Evolutionary conservation across 352 stramenopile species (phyloP), one percentile per base, ranked within the genome.

Genomic region (Phytophthora syringae): DNA sequence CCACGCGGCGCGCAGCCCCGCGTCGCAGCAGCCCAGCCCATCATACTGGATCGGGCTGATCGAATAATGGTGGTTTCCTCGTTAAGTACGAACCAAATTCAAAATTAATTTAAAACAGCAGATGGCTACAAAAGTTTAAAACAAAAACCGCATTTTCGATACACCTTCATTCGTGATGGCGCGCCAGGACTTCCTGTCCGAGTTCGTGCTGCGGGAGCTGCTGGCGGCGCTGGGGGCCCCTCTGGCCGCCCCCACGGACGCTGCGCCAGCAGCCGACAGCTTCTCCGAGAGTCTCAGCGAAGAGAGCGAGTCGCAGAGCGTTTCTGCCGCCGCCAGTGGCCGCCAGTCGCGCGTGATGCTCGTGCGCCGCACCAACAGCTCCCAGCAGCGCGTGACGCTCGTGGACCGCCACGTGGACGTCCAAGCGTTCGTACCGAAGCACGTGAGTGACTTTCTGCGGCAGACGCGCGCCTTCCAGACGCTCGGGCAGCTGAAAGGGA

Each of bases 181-280:
- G 39, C 45, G 82, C 52, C 51, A 68, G 15, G 69, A 67, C 50
- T 67, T 75, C 27, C 43, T 72, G 37, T 81, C 64, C 42, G 76
- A 80, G 12, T 92, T 89, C 63, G 39, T 89, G 40, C 67, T 87
- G 42, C 76, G 65, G 16, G 84, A 90, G 69, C 48, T 88, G 60
- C 78, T 86, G 49, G 57, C 66, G 52, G 74, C 85, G 54, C 71
- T 92, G 49, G 72, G 76, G 0, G 52, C 60, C 1, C 42, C 55
- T 7, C 28, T 72, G 20, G 7, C 22, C 11, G 12, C 24, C 2
- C 7, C 44, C 7, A 10, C 42, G 11, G 13, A 5, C 10, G 22
- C 22, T 16, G 27, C 20, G n/a, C n/a, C 2, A 0, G 12, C 45
- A 34, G 16, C 54, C 16, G 72, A 84, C 52, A 80, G 64, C 59